Evolutionary conservation across 148 eudicot species (phyloP).

Genomic region (Limonium bicolor): DNA sequence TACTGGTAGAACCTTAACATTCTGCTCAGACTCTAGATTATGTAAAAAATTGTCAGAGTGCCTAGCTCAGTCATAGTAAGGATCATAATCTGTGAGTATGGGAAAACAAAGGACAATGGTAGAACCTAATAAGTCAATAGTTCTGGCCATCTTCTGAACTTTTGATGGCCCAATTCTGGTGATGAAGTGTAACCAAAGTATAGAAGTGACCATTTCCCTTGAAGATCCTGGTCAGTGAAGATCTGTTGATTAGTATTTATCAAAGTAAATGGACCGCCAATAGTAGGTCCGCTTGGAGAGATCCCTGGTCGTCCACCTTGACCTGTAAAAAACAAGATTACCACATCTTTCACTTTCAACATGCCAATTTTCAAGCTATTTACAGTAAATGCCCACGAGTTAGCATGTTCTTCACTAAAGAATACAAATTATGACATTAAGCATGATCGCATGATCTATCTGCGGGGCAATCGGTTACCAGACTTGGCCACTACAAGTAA

Average conservation of each 20-base stretch:
- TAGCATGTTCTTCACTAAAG: not conserved
- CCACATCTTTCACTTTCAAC: too few relatives aligned
- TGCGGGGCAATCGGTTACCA: not conserved
- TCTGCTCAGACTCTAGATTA: conserved; percentile 44
- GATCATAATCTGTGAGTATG: not conserved
- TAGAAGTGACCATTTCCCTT: conserved; percentile 72
- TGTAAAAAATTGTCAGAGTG: conserved; percentile 9
- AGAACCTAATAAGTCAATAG: too few relatives aligned
- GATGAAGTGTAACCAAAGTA: conserved; percentile 97
- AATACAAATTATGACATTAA: not conserved
- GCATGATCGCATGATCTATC: not conserved
- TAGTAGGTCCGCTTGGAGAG: conserved; percentile 41
- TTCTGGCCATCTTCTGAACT: conserved; percentile 70
- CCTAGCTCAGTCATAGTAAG: too few relatives aligned
- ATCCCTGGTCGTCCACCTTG: conserved; percentile 25
- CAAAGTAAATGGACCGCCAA: conserved; percentile 94
- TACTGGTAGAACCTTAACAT: conserved; percentile 50
- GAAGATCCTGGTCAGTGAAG: conserved; percentile 51
- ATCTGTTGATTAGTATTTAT: conserved; percentile 40
- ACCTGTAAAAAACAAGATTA: conserved; percentile 29
- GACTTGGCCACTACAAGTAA: not conserved
- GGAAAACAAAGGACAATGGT: too few relatives aligned
- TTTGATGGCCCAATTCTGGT: conserved; percentile 88
- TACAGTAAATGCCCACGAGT: not conserved
- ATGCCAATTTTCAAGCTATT: too few relatives aligned